These are phyloP conservation scores for Stachybotrys echinatus DNA, from an alignment of 2,329 filamentous ascomycete species.

Conservation along the genomic window DNA sequence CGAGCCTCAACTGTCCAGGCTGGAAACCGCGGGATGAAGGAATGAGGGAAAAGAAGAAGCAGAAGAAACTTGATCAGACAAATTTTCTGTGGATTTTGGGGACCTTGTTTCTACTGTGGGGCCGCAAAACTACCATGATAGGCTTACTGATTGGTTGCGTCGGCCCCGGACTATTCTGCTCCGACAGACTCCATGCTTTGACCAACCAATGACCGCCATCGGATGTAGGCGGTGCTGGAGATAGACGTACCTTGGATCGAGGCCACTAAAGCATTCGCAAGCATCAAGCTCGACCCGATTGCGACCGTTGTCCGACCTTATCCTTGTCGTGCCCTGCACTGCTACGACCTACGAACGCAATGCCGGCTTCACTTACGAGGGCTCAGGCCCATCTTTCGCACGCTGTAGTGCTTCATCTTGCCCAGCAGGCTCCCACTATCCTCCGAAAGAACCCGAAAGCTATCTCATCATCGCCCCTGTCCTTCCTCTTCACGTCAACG, in stretches of 20 bases:
- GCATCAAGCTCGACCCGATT: background rate
- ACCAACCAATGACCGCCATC: background rate
- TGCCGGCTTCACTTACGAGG: conserved; percentile 49
- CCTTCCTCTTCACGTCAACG: conserved; percentile 46
- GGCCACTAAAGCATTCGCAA: background rate
- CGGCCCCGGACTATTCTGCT: background rate
- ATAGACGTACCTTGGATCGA: no score
- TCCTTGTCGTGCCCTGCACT: no score
- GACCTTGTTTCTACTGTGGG: no score
- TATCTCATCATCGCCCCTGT: conserved; percentile 48
- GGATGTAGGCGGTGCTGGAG: no score
- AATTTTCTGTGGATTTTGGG: no score
- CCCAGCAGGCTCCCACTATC: conserved; percentile 56
- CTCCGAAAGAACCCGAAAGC: conserved; percentile 48
- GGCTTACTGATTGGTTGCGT: background rate
- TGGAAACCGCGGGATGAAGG: no score
- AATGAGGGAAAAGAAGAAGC: no score
- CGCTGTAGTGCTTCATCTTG: conserved; percentile 48
- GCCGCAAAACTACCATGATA: no score
- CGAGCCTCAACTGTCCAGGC: background rate
- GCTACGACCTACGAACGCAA: conserved; percentile 15
- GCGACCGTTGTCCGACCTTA: no score
- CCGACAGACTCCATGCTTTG: no score
- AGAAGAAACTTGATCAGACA: no score
- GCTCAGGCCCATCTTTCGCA: conserved; percentile 53